These are phyloP conservation scores for Podila epicladia DNA, from an alignment of 192 early-diverging fungal species.

Conservation along the genomic window DNA sequence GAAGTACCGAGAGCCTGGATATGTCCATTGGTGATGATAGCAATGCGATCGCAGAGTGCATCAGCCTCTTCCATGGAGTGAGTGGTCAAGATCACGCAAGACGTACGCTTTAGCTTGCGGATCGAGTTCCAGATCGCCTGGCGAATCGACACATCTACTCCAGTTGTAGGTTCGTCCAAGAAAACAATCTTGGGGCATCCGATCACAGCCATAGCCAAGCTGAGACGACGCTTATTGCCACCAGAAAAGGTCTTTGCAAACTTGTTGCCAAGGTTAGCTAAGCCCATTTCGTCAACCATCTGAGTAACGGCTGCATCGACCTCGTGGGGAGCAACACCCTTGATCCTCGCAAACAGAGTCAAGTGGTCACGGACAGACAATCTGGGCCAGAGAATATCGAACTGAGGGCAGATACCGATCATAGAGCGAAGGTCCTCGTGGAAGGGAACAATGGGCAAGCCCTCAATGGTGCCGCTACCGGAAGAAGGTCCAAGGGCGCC, in stretches of 20 bases:
- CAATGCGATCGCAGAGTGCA: conserved; percentile 57
- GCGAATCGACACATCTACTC: conserved; percentile 68
- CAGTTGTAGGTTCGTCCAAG: conserved; percentile 88
- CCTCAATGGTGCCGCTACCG: conserved; percentile 41
- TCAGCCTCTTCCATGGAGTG: conserved; percentile 59
- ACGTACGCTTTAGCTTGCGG: conserved; percentile 44
- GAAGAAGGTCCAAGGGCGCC: conserved; percentile 47
- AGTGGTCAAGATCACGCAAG: conserved; percentile 53
- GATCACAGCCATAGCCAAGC: conserved; percentile 67
- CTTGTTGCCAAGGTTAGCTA: conserved; percentile 35
- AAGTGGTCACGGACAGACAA: conserved; percentile 56
- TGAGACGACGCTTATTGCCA: conserved; percentile 72
- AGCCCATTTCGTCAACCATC: conserved; percentile 45
- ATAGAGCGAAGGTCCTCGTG: conserved; percentile 42
- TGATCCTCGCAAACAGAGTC: conserved; percentile 50
- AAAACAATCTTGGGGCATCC: conserved; percentile 79
- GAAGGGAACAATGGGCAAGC: conserved; percentile 40
- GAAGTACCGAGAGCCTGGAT: conserved; percentile 56
- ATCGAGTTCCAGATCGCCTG: conserved; percentile 63
- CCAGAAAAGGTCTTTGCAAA: conserved; percentile 63
- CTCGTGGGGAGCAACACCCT: conserved; percentile 45
- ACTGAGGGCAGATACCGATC: conserved; percentile 58
- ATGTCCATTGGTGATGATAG: conserved; percentile 58
- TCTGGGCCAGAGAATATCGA: conserved; percentile 50
- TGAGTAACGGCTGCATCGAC: conserved; percentile 21